Conservation (phyloP, 495 filamentous ascomycete species). For the Zalerion maritima region DNA sequence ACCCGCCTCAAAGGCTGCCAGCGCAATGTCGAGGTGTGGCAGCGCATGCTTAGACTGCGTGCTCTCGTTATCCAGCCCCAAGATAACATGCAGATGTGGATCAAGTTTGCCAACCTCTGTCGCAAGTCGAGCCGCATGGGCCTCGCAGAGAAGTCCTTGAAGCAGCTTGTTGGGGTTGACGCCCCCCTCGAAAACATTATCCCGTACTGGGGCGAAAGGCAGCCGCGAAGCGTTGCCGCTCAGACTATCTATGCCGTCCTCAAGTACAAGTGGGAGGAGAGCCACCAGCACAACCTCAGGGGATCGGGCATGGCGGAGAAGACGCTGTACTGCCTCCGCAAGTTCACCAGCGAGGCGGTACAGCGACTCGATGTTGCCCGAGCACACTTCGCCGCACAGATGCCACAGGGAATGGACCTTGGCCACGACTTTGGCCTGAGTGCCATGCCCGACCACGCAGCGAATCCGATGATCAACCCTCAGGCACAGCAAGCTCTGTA, state of each 20-base stretch:
- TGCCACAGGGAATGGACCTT: conserved; percentile 36
- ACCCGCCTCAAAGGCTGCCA: conserved; percentile 88
- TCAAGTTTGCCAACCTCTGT: conserved; percentile 96
- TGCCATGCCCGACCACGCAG: conserved; percentile 35
- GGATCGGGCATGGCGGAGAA: conserved; percentile 31
- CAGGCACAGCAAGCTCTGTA: conserved; percentile 31
- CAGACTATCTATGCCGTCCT: conserved; percentile 82
- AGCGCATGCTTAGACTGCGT: conserved; percentile 89
- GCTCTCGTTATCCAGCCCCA: conserved; percentile 77
- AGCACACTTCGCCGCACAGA: conserved; percentile 37
- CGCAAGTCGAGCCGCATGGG: conserved; percentile 89
- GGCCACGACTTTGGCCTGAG: conserved; percentile 41
- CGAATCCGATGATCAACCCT: conserved; percentile 19
- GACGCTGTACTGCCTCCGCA: conserved; percentile 62
- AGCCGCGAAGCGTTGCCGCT: conserved; percentile 40
- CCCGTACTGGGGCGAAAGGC: conserved; percentile 38
- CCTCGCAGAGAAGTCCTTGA: conserved; percentile 90
- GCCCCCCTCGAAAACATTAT: conserved; percentile 49
- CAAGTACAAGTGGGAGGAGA: conserved; percentile 88
- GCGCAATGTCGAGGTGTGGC: conserved; percentile 96
- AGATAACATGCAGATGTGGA: conserved; percentile 97
- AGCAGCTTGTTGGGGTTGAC: conserved; percentile 44
- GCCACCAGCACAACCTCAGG: conserved; percentile 29
- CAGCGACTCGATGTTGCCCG: conserved; percentile 51
- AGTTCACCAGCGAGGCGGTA: conserved; percentile 66